Evolutionary conservation across 192 early-diverging fungal species (phyloP), one percentile per base, ranked within the genome.

Genomic region (Backusella sp.): DNA sequence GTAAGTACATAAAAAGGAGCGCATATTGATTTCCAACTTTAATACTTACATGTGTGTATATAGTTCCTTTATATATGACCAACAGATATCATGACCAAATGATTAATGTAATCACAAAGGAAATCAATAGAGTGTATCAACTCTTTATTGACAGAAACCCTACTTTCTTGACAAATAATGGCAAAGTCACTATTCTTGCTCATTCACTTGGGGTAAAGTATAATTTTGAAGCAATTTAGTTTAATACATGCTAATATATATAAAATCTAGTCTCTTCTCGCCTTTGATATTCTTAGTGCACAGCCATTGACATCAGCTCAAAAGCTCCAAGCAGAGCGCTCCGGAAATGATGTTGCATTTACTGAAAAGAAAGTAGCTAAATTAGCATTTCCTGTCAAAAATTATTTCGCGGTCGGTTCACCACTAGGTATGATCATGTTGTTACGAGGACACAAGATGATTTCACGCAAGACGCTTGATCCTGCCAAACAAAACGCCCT

Each of bases 61-160:
- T 66, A 88, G 91, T 96, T 6, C 82, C 94, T 9, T 81, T 95
- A 17, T 96, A 96, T 68, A 95, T 95, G 93, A 93, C 92, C 1
- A 94, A 93, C 8, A 90, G 82, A 77, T 94, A 93, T 73, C 88
- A 92, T 35, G 90, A 93, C 36, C 86, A 94, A 73, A 95, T 96
- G 94, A 88, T 94, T 67, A 83, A 84, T 14, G 88, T 91, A 59
- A 90, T 95, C 36, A 88, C 91, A 15, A 79, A 85, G 7, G 94
- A 96, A 83, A 76, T 91, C 56, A 96, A 95, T 75, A 76, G 88
- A 17, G 90, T 96, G 0, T 96, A 96, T 73, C 41, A 74, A 6
- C 80, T 92, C 28, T 96, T 91, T 75, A 86, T 89, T 35, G 68
- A 89, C 53, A 87, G 90, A 17, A 93, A 96, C 78, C 94, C 94